Conservation (phyloP, 129 eudicot species). For the Deinandra increscens region DNA sequence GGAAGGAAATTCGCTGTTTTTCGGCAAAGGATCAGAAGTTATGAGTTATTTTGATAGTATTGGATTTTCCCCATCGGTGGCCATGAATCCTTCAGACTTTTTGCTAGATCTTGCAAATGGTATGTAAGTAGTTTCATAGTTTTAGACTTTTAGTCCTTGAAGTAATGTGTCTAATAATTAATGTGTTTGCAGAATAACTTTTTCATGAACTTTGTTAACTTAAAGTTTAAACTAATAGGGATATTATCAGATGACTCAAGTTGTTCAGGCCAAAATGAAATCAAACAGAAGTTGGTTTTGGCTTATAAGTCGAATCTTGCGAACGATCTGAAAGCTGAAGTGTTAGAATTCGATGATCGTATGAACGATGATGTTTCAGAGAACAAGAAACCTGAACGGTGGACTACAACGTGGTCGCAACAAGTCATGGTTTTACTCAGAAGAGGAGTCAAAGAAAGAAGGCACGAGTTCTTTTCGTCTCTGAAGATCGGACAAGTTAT, state of each 20-base stretch:
- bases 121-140: slow-evolving; percentile 19
- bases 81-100: slow-evolving; percentile 92
- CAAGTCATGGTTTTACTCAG: slow-evolving; percentile 55
- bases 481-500: slow-evolving; percentile 60
- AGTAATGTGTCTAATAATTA: too few species aligned
- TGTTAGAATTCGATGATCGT: slow-evolving; percentile 18
- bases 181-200: background rate
- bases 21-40: slow-evolving; percentile 59
- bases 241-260: slow-evolving; percentile 46
- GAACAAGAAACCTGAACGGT: slow-evolving; percentile 35
- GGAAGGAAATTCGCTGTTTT: slow-evolving; percentile 74
- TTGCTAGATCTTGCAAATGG: slow-evolving; percentile 85
- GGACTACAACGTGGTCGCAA: slow-evolving; percentile 82
- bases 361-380: slow-evolving; percentile 14
- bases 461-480: slow-evolving; percentile 54
- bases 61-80: slow-evolving; percentile 62
- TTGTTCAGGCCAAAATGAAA: slow-evolving; percentile 34
- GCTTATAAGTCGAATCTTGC: slow-evolving; percentile 53
- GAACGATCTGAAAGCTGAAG: slow-evolving; percentile 38
- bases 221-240: slow-evolving; percentile 31
- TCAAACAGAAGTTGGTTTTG: slow-evolving; percentile 48
- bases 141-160: background rate
- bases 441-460: slow-evolving; percentile 80
- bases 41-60: slow-evolving; percentile 57
- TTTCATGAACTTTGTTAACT: background rate